Evolutionary conservation across 2,329 filamentous ascomycete species (phyloP), one percentile per base, ranked within the genome.

Genomic region (Canariomyces notabilis): DNA sequence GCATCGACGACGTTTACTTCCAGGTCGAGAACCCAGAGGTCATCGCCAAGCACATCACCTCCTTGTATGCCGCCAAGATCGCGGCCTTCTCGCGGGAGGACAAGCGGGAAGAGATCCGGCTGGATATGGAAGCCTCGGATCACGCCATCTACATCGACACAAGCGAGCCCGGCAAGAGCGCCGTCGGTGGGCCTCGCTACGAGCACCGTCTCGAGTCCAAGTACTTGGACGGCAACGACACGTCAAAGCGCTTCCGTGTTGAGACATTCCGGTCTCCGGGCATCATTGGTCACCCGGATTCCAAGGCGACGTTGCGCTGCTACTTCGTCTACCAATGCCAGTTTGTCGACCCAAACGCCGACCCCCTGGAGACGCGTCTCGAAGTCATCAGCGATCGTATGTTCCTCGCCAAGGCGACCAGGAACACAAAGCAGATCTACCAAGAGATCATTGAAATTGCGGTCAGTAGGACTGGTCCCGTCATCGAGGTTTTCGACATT

Each of bases 121-220:
- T 98, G 34, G 91, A 97, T 65, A 96, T 96, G 80, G 93, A 98
- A 70, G 89, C 89, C 18, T 73, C 77, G 49, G 93, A 97, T 65
- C 93, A 97, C 63, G 93, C 93, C 49, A 94, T 97, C 62, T 98
- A 97, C 72, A 97, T 98, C 57, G 93, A 98, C 66, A 98, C 93
- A 45, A 96, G 90, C 67, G 85, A 85, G 62, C 91, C 93, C 14
- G 93, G 93, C 56, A 74, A 87, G 58, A 87, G 83, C 49, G 77
- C 83, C 37, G 73, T 87, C 18, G 72, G 77, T 44, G 93, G 93
- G 2, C 90, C 93, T n/a, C 79, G 84, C 49, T 98, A 96, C 66
- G 93, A 98, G 72, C 83, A 89, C 64, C 81, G 91, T 50, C 87
- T 98, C 51, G 93, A 97, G 71, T 79, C 84, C 67, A 97, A 97